Conservation (phyloP, 2,329 filamentous ascomycete genomes). For the Lecanoromycetidae sp. region DNA sequence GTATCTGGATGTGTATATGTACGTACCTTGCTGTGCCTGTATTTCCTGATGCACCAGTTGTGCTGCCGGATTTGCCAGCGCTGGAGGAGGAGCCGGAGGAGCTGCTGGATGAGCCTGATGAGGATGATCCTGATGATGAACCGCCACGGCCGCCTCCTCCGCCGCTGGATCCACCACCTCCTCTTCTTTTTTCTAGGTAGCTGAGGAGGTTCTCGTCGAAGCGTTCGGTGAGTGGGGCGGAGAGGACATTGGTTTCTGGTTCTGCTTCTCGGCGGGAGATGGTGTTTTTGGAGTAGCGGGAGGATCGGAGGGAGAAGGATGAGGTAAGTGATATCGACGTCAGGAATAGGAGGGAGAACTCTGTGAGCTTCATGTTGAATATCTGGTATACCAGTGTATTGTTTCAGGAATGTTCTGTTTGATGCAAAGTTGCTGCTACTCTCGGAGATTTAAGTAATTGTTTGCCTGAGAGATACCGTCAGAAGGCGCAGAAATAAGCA, state of each 20-base stretch:
- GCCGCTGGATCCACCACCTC: conserved; percentile 35
- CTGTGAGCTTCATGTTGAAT: conserved; percentile 11
- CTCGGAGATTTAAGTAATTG: too few species aligned
- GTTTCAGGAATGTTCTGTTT: neutral
- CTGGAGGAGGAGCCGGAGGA: neutral
- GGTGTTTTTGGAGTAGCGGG: neutral
- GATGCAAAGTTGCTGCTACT: neutral
- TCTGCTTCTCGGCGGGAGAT: conserved; percentile 13
- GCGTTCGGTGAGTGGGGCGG: neutral
- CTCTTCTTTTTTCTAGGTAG: conserved; percentile 38
- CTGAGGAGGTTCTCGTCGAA: conserved; percentile 12
- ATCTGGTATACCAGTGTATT: too few species aligned
- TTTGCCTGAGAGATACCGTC: too few species aligned
- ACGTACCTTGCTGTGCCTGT: conserved; percentile 20
- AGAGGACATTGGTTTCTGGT: conserved; percentile 7
- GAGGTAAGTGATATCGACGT: neutral
- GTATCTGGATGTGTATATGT: conserved; percentile 10
- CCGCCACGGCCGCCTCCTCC: conserved; percentile 25
- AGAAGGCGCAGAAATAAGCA: too few species aligned
- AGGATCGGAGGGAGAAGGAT: conserved; percentile 5
- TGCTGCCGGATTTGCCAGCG: conserved; percentile 6
- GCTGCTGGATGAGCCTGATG: conserved; percentile 8
- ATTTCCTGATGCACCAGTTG: conserved; percentile 15
- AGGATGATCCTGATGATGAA: conserved; percentile 12
- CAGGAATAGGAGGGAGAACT: neutral